These are phyloP conservation scores for Pleurotus eryngii DNA, from an alignment of 768 basidiomycete genomes.

Conservation along the genomic window DNA sequence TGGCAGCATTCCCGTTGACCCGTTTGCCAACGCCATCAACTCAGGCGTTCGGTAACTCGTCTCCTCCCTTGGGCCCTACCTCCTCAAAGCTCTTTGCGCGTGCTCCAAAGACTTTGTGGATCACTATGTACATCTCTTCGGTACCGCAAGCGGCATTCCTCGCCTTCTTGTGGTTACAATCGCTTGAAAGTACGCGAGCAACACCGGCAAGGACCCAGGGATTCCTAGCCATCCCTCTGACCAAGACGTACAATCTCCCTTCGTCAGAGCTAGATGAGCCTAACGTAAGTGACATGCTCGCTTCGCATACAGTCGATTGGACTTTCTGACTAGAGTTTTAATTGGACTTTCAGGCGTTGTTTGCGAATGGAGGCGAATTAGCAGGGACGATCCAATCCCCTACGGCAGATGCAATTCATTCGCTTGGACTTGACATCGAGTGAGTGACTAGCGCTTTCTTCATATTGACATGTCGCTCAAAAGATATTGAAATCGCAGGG, in stretches of 20 bases:
- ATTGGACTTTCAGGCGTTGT: not conserved
- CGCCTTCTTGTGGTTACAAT: not conserved
- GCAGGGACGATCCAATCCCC: not conserved
- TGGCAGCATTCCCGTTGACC: not conserved
- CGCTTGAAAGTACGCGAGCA: not conserved
- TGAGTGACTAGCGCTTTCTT: constrained; percentile 27
- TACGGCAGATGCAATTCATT: constrained; percentile 30
- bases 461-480: not conserved
- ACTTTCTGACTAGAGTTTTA: not conserved
- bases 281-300: not conserved
- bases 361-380: not conserved
- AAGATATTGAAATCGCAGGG: constrained; percentile 19
- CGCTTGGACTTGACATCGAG: constrained; percentile 71
- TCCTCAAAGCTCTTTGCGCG: not conserved
- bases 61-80: not conserved
- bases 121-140: not conserved
- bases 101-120: not conserved
- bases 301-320: not conserved
- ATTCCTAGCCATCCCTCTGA: not conserved
- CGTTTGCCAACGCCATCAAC: not conserved
- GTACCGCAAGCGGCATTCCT: not conserved
- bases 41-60: not conserved
- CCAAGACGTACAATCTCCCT: not conserved
- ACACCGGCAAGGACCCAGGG: not conserved
- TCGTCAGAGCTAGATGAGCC: not conserved